phyloP scores from a whole-genome alignment of 2,329 filamentous ascomycete genomes.

The Akanthomyces lecanii region DNA sequence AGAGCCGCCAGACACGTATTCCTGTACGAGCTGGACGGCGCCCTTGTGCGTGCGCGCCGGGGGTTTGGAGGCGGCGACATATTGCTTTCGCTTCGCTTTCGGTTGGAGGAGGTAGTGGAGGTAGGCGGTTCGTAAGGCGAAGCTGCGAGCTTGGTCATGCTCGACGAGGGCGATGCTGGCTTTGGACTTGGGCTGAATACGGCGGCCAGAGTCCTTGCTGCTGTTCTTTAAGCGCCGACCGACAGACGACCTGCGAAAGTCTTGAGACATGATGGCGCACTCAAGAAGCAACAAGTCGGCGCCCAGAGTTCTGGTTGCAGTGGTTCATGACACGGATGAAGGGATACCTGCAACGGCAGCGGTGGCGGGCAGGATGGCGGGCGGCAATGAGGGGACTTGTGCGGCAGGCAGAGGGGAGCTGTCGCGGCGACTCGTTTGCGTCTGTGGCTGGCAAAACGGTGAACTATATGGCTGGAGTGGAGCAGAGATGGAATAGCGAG shows the following conservation, averaged over 20 bases:
- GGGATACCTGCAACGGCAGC: neutral
- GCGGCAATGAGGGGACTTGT: neutral
- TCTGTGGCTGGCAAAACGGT: neutral
- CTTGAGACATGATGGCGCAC: slow-evolving; percentile 44
- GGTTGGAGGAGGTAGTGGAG: slow-evolving; percentile 91
- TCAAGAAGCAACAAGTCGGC: slow-evolving; percentile 2
- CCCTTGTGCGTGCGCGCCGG: slow-evolving; percentile 62
- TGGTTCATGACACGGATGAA: slow-evolving; percentile 4
- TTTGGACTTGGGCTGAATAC: slow-evolving; percentile 47
- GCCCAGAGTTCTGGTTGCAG: neutral
- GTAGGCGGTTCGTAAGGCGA: slow-evolving; percentile 84
- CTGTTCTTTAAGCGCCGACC: slow-evolving; percentile 42
- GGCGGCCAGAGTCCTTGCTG: slow-evolving; percentile 40
- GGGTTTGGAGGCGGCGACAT: slow-evolving; percentile 63
- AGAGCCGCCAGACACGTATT: slow-evolving; percentile 60
- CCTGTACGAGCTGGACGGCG: slow-evolving; percentile 82
- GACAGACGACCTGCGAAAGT: slow-evolving; percentile 44
- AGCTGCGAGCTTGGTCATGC: slow-evolving; percentile 83
- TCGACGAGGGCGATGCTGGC: slow-evolving; percentile 46
- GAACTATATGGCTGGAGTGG: neutral
- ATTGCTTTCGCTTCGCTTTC: slow-evolving; percentile 83
- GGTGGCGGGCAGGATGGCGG: neutral
- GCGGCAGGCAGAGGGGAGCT: neutral
- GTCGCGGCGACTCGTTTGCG: neutral
- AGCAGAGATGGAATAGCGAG: neutral